phyloP scores from a whole-genome alignment of 2,329 filamentous ascomycete genomes.

The Lachnellula willkommii region DNA sequence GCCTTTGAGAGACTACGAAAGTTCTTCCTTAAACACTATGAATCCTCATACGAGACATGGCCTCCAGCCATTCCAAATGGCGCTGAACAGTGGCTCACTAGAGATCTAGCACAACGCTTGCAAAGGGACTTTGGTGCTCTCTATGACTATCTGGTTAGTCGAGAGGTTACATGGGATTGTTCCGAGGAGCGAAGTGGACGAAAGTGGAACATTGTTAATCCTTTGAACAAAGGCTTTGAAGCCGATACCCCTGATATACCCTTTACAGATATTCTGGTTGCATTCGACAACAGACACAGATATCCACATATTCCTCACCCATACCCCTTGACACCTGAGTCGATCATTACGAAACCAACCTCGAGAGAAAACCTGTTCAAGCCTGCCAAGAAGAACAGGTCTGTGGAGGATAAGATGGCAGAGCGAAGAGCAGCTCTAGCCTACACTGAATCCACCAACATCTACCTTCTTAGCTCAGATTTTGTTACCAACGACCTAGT shows the following conservation, averaged over 20 bases:
- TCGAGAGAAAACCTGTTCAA: constrained; percentile 17
- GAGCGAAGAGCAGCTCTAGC: constrained; percentile 37
- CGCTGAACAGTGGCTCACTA: constrained; percentile 55
- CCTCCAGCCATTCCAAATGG: constrained; percentile 43
- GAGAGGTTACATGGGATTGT: constrained; percentile 60
- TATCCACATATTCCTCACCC: constrained; percentile 64
- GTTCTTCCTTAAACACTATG: constrained; percentile 57
- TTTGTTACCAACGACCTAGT: constrained; percentile 50
- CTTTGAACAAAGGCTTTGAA: constrained; percentile 42
- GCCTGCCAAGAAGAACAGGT: constrained; percentile 11
- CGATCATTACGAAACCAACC: constrained; percentile 34
- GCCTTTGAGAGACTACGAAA: constrained; percentile 55
- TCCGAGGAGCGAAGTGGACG: constrained; percentile 55
- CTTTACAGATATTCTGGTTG: constrained; percentile 60
- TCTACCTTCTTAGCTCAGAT: constrained; percentile 49
- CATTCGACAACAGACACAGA: constrained; percentile 57
- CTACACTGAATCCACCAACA: constrained; percentile 56
- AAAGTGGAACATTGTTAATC: constrained; percentile 59
- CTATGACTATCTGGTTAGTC: constrained; percentile 66
- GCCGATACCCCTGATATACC: constrained; percentile 51
- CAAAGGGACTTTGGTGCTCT: constrained; percentile 62
- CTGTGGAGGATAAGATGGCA: constrained; percentile 21
- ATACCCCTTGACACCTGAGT: constrained; percentile 58
- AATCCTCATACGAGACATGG: constrained; percentile 54
- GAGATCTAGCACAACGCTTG: constrained; percentile 50